A percentile compares a stretch with the other conserved stretches of the same genome.
These are phyloP conservation scores for Vickermania ingenoplastis DNA, from an alignment of 208 protist species.

Conservation along the genomic window DNA sequence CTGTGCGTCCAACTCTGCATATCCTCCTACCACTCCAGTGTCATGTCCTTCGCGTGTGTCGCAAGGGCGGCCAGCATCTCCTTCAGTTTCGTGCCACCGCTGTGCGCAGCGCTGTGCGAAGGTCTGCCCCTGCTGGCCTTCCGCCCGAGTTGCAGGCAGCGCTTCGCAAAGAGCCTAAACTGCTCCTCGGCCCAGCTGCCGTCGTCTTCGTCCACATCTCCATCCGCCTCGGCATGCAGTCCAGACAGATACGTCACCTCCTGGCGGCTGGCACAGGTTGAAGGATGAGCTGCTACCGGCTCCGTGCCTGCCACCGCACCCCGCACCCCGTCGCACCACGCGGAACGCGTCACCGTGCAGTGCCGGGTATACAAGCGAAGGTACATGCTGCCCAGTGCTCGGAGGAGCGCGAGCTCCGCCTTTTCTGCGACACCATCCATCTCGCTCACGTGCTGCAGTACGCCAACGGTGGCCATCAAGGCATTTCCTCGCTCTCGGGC, in stretches of 20 bases:
- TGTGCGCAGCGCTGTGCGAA: too few species aligned
- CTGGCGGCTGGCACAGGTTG: too few species aligned
- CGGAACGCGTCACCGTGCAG: not conserved
- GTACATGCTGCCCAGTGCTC: not conserved
- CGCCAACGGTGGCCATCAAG: conserved; percentile 29
- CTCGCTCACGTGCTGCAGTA: conserved; percentile 12
- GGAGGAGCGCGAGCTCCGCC: not conserved
- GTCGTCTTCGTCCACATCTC: conserved; percentile 20
- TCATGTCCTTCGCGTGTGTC: conserved; percentile 2
- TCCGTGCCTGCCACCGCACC: not conserved
- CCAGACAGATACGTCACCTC: too few species aligned
- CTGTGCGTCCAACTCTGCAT: not conserved
- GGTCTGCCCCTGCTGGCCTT: not conserved
- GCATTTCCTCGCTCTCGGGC: conserved; percentile 24
- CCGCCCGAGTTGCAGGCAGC: conserved; percentile 22
- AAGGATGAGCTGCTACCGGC: too few species aligned
- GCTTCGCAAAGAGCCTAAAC: conserved; percentile 31
- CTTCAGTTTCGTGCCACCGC: too few species aligned
- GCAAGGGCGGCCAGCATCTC: conserved; percentile 7
- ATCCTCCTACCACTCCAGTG: conserved; percentile 15
- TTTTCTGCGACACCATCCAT: not conserved
- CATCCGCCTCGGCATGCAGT: too few species aligned
- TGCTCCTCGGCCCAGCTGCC: conserved; percentile 37
- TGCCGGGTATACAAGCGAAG: not conserved
- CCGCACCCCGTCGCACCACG: not conserved